Percentiles rank a stretch among this genome's conserved stretches.
phyloP scores from a whole-genome alignment of 192 early-diverging fungal species.

The Linnemannia hyalina region DNA sequence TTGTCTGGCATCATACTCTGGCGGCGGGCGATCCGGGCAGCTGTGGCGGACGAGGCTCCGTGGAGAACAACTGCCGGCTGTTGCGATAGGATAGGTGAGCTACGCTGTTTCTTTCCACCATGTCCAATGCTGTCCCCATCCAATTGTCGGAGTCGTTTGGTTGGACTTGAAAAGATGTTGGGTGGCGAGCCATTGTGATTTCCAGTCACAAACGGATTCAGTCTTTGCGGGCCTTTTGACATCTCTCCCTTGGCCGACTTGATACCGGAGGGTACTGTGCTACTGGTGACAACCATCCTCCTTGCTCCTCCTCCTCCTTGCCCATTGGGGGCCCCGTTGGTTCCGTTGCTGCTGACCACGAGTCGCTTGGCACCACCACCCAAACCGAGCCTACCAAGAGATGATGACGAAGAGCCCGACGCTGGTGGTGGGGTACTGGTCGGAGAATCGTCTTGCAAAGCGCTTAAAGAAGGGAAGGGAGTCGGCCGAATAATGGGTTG shows the following conservation, averaged over 20 bases:
- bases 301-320: conserved; percentile 14
- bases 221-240: conserved; percentile 10
- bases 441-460: conserved; percentile 6
- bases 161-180: conserved; percentile 7
- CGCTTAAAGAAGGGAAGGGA: conserved; percentile 6
- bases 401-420: not conserved
- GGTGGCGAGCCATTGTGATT: not conserved
- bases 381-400: conserved; percentile 13
- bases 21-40: conserved; percentile 33
- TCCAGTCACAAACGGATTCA: not conserved
- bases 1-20: conserved; percentile 15
- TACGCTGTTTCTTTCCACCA: conserved; percentile 5
- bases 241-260: not conserved
- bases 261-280: not conserved
- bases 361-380: conserved; percentile 34
- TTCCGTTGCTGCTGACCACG: conserved; percentile 1
- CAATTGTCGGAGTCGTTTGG: conserved; percentile 6
- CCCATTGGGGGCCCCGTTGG: not conserved
- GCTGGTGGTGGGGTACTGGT: not conserved
- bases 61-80: not conserved
- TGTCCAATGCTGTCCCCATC: conserved; percentile 1
- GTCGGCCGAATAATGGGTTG: conserved; percentile 11
- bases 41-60: conserved; percentile 33
- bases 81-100: conserved; percentile 3
- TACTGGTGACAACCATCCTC: conserved; percentile 1